These are phyloP conservation scores for Plantago elongata DNA, from an alignment of 257 asterid species.

Conservation along the genomic window DNA sequence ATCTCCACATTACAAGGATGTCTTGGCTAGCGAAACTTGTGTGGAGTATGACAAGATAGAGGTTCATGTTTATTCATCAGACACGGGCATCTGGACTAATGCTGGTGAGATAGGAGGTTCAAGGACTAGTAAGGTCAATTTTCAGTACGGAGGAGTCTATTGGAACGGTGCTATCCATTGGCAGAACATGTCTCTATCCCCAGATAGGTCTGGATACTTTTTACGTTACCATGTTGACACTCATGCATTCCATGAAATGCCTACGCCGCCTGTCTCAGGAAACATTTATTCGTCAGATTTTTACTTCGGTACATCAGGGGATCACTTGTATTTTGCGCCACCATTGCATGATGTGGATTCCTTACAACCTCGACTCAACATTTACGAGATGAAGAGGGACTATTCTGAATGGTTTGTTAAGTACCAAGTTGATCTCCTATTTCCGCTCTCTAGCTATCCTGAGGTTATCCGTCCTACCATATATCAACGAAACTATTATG, in stretches of 20 bases:
- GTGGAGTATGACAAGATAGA: not conserved
- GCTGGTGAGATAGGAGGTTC: constrained; percentile 1
- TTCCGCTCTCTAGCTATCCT: not conserved
- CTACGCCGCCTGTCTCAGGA: constrained; percentile 11
- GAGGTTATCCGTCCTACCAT: not conserved
- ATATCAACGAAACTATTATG: not conserved
- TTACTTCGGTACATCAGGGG: constrained; percentile 27
- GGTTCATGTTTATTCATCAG: constrained; percentile 25
- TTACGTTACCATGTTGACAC: constrained; percentile 6
- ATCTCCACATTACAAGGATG: too few relatives aligned
- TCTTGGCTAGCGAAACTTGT: not conserved
- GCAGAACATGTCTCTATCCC: not conserved
- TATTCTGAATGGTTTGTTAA: constrained; percentile 30
- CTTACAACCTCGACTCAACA: not conserved
- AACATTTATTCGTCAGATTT: not conserved
- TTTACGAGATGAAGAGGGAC: constrained; percentile 25
- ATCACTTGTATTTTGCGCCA: constrained; percentile 21
- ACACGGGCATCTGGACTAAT: constrained; percentile 21
- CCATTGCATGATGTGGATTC: not conserved
- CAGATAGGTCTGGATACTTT: not conserved
- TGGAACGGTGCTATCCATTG: constrained; percentile 1
- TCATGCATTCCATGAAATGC: not conserved
- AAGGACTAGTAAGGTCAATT: too few relatives aligned
- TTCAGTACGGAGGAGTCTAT: constrained; percentile 4
- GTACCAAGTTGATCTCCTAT: constrained; percentile 17